Base-by-base conservation (phyloP, 2,329 filamentous ascomycete species). In the Fusarium mexicanum region DNA sequence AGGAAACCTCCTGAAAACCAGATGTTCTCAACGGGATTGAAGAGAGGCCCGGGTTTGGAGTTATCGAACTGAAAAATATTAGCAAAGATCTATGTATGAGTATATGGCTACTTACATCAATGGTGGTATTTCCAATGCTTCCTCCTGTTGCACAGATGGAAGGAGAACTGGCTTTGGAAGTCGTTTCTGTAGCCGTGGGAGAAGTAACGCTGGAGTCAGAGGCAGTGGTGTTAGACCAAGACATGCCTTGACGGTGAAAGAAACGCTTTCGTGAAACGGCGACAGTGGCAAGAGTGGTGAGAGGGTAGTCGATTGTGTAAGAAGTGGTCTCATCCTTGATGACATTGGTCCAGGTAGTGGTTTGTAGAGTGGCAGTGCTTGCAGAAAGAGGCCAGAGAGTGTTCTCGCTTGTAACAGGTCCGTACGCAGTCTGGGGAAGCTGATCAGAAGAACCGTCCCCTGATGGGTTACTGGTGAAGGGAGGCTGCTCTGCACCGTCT, bases 1-100 rank as follows among this genome's bases (percentile, higher is more conserved):
- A 84, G 74, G 63, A 85, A 85, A 5, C 84, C 84, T 65, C 83
- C 78, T 33, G 84, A 85, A 63, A 85, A 85, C 83, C 83, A 85
- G 35, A 84, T 78, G 53, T 83, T 81, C 12, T 81, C 78, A 24
- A 79, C 77, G 3, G 84, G 84, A 29, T 85, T 85, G 75, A 84
- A 83, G 6, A 85, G 76, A 16, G 83, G 83, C 1, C 83, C 83
- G 13, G 79, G 66, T n/a, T 77, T 78, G 10, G 79, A 65, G 22
- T 78, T 75, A 61, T 85, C 83, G 64, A 85, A 85, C 84, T 85
- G 57, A 26, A 43, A 3, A 17, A 20, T 24, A 67, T 79, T 68
- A 81, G 73, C 37, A 35, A 11, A 57, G 55, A 16, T 17, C 13
- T 38, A 10, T 6, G 11, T 22, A 47, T 7, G n/a, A 13, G 8